Evolutionary conservation across 192 early-diverging fungal species (phyloP), one percentile per base, ranked within the genome.

Genomic region (Backusella mclennaniae): DNA sequence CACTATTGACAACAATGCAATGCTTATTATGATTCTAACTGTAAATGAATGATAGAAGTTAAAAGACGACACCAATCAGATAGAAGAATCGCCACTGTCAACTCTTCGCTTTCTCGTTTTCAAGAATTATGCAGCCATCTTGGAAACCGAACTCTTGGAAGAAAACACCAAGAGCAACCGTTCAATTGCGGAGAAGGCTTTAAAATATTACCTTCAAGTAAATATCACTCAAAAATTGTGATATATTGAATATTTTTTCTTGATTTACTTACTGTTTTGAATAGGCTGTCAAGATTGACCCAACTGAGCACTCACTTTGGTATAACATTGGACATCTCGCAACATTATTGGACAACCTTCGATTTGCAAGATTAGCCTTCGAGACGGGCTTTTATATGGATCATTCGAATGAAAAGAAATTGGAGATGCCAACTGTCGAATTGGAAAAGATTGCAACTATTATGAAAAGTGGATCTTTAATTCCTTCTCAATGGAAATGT

Each of bases 121-220:
- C 33, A 84, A 82, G 35, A 87, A 87, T 67, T 87, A 87, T 71
- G 86, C 86, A 19, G 74, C 79, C 35, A 84, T 87, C 39, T 71
- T 87, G 23, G 86, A 87, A 66, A 82, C 83, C 15, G 77, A 82
- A 33, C 77, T 66, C 31, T 67, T 56, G 6, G 44, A 23, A 39
- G 71, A 38, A n/a, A 52, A 17, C n/a, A 17, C n/a, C 26, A 52
- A 76, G 4, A 66, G 36, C 1, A 59, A 53, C 1, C 56, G 12
- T 2, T 17, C n/a, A 3, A 23, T 70, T 9, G 69, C 69, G 9
- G 66, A 73, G 33, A 73, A 81, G 17, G 84, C 83, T 17, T 44
- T 87, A 26, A 76, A 85, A 17, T 81, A 72, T 39, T 87, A 85
- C 66, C 66, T 87, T 4, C 82, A 85, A 77, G 85, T 87, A 84